phyloP scores from a whole-genome alignment of 768 basidiomycete species.

The Leucocoprinus sp. region DNA sequence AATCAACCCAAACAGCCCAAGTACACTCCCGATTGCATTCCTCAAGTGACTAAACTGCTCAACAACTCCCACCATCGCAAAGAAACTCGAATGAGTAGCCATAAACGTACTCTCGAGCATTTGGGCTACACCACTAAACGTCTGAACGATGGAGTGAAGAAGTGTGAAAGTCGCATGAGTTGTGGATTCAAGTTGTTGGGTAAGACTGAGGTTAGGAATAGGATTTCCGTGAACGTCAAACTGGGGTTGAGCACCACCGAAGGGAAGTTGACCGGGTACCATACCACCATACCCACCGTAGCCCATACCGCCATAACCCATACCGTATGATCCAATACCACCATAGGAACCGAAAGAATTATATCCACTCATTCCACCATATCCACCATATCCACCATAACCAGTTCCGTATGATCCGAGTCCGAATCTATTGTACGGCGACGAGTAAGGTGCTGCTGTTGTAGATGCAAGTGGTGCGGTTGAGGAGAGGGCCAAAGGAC shows the following conservation, averaged over 20 bases:
- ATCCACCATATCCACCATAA: constrained; percentile 21
- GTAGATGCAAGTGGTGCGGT: constrained; percentile 24
- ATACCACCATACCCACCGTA: constrained; percentile 33
- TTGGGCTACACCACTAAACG: constrained; percentile 90
- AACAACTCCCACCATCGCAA: constrained; percentile 93
- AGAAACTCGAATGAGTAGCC: constrained; percentile 93
- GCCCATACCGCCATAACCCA: constrained; percentile 18
- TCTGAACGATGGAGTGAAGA: constrained; percentile 91
- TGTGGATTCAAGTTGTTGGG: constrained; percentile 80
- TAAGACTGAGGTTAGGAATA: constrained; percentile 52
- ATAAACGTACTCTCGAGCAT: constrained; percentile 98
- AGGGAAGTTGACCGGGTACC: not conserved
- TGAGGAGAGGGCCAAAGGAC: constrained; percentile 46
- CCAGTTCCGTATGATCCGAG: constrained; percentile 23
- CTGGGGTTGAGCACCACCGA: no score
- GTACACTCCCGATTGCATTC: constrained; percentile 87
- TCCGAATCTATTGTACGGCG: constrained; percentile 35
- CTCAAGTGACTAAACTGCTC: constrained; percentile 92
- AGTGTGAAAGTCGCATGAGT: constrained; percentile 92
- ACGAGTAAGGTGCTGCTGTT: constrained; percentile 26
- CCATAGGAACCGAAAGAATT: constrained; percentile 28
- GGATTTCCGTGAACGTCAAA: constrained; percentile 43
- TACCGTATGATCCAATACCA: constrained; percentile 26
- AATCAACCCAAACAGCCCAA: constrained; percentile 85
- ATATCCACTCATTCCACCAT: constrained; percentile 31